Base-by-base conservation (phyloP, 768 basidiomycete species). In the Cyclocybe aegerita region DNA sequence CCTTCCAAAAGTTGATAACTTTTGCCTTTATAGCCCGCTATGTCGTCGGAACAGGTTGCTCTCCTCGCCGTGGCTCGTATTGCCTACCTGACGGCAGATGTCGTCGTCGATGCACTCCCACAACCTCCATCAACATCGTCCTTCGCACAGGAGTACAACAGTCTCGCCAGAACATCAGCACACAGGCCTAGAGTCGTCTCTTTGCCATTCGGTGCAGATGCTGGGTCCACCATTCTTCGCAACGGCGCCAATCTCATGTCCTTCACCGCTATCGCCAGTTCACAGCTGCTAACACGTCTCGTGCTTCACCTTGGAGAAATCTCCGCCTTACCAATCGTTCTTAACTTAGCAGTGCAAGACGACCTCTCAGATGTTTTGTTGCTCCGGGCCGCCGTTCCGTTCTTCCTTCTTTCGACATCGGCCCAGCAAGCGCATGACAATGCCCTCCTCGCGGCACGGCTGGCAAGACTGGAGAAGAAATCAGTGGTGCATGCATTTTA, bases 401-500 rank as follows among this genome's bases (percentile, higher is more conserved):
- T 85, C 69, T 86, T 93, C 63, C 59, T 98, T 43, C 76, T 95
- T 60, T 95, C 93, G 5, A 77, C 81, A 33, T 82, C 80, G 1
- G 65, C 82, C 3, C 88, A 93, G 64, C 80, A 93, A 62, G 91
- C 93, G 3, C 89, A 96, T 59, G 91, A 95, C 63, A 86, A 98
- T 66, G 89, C 93, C 16, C 71, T 98, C 33, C 79, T 98, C 12
- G 92, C 93, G 10, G 85, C 90, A 44, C 81, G 86, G 38, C 70
- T 98, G 43, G 91, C 96, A 0, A 77, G 78, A 34, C 66, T 77
- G 6, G 82, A 88, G 59, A 74, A 75, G 48, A 87, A 82, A 58
- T 85, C 86, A 4, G 90, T 96, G n/a, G 74, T 97, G 17, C 96
- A 98, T 64, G 84, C 80, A 10, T 97, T 93, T 68, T 84, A 88